These are phyloP conservation scores for Nothophoma quercina DNA, from an alignment of 2,329 filamentous ascomycete species.

Conservation along the genomic window DNA sequence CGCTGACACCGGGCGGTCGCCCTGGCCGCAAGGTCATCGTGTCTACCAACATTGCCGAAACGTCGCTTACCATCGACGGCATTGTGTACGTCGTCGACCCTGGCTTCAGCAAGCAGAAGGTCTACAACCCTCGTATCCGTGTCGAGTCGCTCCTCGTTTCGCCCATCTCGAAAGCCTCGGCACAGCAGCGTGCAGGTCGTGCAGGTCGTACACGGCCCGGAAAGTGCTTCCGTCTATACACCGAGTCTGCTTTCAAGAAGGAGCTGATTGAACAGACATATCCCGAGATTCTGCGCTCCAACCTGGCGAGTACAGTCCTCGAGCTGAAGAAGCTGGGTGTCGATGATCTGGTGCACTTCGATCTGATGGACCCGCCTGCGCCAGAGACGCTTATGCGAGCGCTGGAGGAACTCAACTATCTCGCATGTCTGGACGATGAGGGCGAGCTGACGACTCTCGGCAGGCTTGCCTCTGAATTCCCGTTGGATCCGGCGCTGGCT, in stretches of 20 bases:
- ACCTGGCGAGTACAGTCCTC: slow-evolving; percentile 91
- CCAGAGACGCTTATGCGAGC: slow-evolving; percentile 99
- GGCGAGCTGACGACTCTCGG: slow-evolving; percentile 89
- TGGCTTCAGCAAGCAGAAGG: slow-evolving; percentile 98
- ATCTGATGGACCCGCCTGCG: slow-evolving; percentile 97
- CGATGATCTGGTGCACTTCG: slow-evolving; percentile 95
- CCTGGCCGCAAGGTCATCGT: slow-evolving; percentile 95
- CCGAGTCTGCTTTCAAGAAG: slow-evolving; percentile 94
- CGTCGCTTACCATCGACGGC: slow-evolving; percentile 95
- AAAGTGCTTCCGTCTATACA: slow-evolving; percentile 98
- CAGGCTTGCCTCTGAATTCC: slow-evolving; percentile 89
- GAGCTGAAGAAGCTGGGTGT: slow-evolving; percentile 98
- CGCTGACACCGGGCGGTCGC: slow-evolving; percentile 76
- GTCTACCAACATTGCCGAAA: slow-evolving; percentile 98
- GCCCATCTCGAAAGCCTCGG: slow-evolving; percentile 96
- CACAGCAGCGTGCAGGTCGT: slow-evolving; percentile 97
- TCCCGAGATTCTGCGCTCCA: slow-evolving; percentile 93
- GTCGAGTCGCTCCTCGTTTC: slow-evolving; percentile 98
- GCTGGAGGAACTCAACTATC: slow-evolving; percentile 95
- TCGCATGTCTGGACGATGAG: slow-evolving; percentile 95
- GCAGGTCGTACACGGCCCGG: slow-evolving; percentile 97
- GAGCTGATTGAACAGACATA: slow-evolving; percentile 98
- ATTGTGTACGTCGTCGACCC: slow-evolving; percentile 99
- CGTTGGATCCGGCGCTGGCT: slow-evolving; percentile 89
- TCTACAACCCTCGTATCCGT: slow-evolving; percentile 95